phyloP scores from a whole-genome alignment of 2,329 filamentous ascomycete genomes.

The Nigrospora osmanthi region DNA sequence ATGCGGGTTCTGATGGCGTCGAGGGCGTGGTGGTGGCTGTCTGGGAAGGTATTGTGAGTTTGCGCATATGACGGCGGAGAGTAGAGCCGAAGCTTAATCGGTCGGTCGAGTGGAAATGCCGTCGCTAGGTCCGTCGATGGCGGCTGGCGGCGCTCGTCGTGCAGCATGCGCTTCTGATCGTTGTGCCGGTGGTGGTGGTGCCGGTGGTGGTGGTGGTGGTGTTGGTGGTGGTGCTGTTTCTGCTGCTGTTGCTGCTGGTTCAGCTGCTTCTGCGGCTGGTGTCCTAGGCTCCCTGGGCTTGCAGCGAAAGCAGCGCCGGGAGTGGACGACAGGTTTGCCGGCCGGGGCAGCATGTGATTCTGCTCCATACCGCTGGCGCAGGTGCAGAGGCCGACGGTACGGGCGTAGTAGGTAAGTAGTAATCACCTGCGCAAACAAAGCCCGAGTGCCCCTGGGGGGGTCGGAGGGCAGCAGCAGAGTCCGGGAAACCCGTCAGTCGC shows the following conservation, averaged over 20 bases:
- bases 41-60: constrained; percentile 18
- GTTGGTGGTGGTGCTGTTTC: too few species aligned
- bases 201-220: neutral
- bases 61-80: constrained; percentile 29
- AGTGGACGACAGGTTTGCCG: constrained; percentile 13
- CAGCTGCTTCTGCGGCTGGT: constrained; percentile 9
- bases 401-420: too few species aligned
- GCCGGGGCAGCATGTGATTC: constrained; percentile 37
- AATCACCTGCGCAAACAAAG: neutral
- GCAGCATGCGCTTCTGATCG: constrained; percentile 9
- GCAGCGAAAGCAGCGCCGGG: constrained; percentile 4
- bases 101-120: constrained; percentile 18
- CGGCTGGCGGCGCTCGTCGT: constrained; percentile 12
- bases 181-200: neutral
- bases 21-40: constrained; percentile 4
- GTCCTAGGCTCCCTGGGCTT: too few species aligned
- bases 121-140: constrained; percentile 10
- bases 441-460: neutral
- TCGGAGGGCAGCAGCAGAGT: too few species aligned
- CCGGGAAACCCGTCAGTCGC: too few species aligned
- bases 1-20: constrained; percentile 13
- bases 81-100: constrained; percentile 24
- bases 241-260: neutral
- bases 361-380: constrained; percentile 22
- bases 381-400: too few species aligned